Percentiles rank a stretch among this genome's conserved stretches.
Conservation (phyloP, 331 rosid genomes). For the Saraca asoca region DNA sequence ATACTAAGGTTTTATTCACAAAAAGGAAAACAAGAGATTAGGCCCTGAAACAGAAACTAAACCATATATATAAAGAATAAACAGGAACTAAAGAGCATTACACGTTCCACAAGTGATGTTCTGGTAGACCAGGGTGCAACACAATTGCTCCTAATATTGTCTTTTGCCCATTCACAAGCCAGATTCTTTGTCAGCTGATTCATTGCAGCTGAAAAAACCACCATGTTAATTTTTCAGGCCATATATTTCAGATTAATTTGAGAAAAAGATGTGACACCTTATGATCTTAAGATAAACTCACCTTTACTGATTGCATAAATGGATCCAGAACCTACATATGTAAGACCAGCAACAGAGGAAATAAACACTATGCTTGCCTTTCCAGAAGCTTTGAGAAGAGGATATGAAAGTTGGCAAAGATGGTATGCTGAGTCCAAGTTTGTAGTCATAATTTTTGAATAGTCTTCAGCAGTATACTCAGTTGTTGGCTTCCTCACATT, state of each 20-base stretch:
- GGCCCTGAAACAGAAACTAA: constrained; percentile 1
- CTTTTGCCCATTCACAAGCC: constrained; percentile 72
- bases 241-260: constrained; percentile 15
- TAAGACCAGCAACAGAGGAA: neutral
- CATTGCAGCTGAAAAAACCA: constrained; percentile 49
- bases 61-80: neutral
- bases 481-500: constrained; percentile 75
- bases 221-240: neutral
- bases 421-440: constrained; percentile 74
- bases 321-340: constrained; percentile 31
- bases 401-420: constrained; percentile 63
- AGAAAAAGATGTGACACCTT: neutral
- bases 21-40: neutral
- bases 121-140: constrained; percentile 54
- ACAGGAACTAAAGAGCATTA: constrained; percentile 33
- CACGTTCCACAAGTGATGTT: constrained; percentile 44
- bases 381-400: constrained; percentile 84
- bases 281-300: constrained; percentile 20
- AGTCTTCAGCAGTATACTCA: constrained; percentile 71
- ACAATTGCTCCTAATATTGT: constrained; percentile 53
- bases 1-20: neutral
- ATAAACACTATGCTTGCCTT: constrained; percentile 54
- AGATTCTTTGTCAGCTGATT: constrained; percentile 47
- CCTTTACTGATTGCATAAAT: constrained; percentile 50
- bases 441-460: constrained; percentile 52